Evolutionary conservation across 2,329 filamentous ascomycete genomes (phyloP), one percentile per base, ranked within the genome.

Genomic region (Calonectria hongkongensis): DNA sequence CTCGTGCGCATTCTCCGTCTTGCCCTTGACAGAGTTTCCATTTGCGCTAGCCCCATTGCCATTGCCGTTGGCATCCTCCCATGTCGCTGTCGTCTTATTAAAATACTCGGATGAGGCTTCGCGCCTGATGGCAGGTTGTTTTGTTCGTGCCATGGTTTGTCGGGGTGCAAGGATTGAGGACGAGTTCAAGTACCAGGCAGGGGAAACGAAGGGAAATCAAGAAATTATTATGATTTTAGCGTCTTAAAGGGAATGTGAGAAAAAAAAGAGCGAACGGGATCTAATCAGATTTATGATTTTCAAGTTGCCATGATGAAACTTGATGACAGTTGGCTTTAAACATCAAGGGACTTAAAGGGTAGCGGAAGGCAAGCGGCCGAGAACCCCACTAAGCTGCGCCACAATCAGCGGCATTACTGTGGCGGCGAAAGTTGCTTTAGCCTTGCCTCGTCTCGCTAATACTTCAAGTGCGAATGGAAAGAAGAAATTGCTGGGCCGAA

Each of bases 101-200:
- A 92, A 90, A 81, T 91, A 91, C 80, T 94, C 92, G 30, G 92
- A 93, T 9, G 93, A 94, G 2, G 90, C 86, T 76, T 91, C 89
- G 81, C 93, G 91, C 82, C 91, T 89, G 71, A 93, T 84, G 12
- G 94, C 92, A 47, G 89, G 86, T 84, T 94, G 92, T 84, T 95
- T 95, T 68, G 89, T 89, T 79, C 93, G 91, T 73, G 93, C 93
- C 94, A 95, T 95, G 75, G 76, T 67, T 50, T 51, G 45, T 16
- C 21, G 45, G 21, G 21, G n/a, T 48, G 45, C 10, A 15, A 18
- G 60, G 56, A 67, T 16, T 21, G 33, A 21, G n/a, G 30, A 58
- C 62, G 33, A 30, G 51, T 21, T 30, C 43, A 41, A 62, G 39
- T 58, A 60, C 18, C 28, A 54, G 33, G 36, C 36, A 48, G 51